phyloP scores from a whole-genome alignment of 306 rosid species.

The Malus sieversii region DNA sequence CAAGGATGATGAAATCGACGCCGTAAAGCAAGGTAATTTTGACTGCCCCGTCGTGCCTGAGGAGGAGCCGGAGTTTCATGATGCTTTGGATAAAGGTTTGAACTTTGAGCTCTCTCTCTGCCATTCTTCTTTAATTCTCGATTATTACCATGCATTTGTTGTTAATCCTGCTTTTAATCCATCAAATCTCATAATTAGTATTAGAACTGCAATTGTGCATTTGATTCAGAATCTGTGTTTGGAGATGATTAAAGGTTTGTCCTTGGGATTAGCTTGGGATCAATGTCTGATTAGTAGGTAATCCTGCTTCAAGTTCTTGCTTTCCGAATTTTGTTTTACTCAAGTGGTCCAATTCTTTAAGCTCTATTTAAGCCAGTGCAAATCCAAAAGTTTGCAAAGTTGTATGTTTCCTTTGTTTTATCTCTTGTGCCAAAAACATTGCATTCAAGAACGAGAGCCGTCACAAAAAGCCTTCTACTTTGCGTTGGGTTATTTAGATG shows the following conservation, averaged over 20 bases:
- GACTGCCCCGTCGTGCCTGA: background rate
- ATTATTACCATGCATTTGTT: background rate
- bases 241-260: background rate
- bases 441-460: background rate
- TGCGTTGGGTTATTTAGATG: background rate
- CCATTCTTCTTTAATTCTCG: background rate
- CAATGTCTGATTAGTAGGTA: background rate
- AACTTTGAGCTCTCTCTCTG: background rate
- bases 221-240: background rate
- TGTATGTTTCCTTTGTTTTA: background rate
- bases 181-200: background rate
- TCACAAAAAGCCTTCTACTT: background rate
- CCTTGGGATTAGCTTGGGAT: background rate
- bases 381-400: background rate
- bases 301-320: background rate
- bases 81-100: slow-evolving; percentile 20
- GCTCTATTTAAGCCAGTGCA: background rate
- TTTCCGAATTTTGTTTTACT: background rate
- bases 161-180: background rate
- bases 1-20: slow-evolving; percentile 4
- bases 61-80: slow-evolving; percentile 26
- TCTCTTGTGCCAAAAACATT: background rate
- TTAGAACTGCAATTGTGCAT: background rate
- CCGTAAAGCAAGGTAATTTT: background rate
- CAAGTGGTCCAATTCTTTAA: background rate